These are phyloP conservation scores for Euphorbia pulcherrima DNA, from an alignment of 345 rosid genomes.

Conservation along the genomic window DNA sequence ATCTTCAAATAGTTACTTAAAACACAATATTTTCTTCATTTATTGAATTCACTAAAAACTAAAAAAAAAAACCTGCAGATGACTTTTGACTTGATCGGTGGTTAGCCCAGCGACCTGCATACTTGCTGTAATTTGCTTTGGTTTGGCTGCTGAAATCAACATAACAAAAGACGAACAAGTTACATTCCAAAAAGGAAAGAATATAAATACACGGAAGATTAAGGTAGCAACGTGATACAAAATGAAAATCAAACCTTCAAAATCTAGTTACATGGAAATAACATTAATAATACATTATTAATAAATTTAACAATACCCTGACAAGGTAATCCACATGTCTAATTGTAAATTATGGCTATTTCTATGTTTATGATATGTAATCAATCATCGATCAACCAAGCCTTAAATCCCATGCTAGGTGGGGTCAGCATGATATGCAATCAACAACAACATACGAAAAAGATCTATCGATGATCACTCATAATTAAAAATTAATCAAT, in stretches of 20 bases:
- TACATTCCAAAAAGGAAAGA: not conserved
- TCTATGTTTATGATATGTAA: no score
- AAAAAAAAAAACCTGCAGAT: slow-evolving; percentile 26
- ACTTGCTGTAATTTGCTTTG: slow-evolving; percentile 24
- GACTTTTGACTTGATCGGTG: slow-evolving; percentile 41
- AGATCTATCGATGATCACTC: no score
- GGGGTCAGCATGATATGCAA: no score
- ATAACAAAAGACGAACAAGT: not conserved
- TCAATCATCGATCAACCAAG: no score
- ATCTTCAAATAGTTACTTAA: no score
- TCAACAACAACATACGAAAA: no score
- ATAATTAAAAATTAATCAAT: no score
- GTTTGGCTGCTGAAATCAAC: slow-evolving; percentile 28
- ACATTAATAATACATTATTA: not conserved
- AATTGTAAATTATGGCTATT: not conserved
- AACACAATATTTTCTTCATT: not conserved
- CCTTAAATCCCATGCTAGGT: no score
- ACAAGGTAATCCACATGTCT: not conserved
- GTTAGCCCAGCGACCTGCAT: slow-evolving; percentile 34
- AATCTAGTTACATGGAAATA: not conserved
- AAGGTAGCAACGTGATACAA: not conserved
- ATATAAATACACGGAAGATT: not conserved
- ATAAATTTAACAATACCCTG: not conserved
- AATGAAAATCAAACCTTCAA: not conserved
- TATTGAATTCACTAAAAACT: not conserved